phyloP scores from a whole-genome alignment of 805 yeast species.

The Candida caryicola region DNA sequence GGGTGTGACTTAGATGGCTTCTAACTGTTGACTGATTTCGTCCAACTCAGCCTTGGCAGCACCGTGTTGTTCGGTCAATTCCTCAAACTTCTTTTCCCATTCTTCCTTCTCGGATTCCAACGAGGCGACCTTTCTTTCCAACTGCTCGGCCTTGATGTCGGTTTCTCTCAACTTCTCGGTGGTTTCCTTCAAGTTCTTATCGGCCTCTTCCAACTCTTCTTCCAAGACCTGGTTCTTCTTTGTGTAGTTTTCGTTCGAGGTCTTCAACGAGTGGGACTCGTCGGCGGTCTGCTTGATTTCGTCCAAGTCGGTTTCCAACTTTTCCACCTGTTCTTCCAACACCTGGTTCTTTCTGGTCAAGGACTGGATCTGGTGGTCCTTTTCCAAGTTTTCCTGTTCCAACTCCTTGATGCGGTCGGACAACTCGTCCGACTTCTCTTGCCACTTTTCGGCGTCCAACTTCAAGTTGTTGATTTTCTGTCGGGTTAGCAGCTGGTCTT shows the following conservation, averaged over 20 bases:
- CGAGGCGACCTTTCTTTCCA: conserved; percentile 89
- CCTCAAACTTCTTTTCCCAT: conserved; percentile 88
- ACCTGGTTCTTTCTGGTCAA: conserved; percentile 88
- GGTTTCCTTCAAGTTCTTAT: conserved; percentile 86
- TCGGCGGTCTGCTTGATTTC: conserved; percentile 86
- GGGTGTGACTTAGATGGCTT: conserved; percentile 47
- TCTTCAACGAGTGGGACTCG: conserved; percentile 82
- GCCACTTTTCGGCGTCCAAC: conserved; percentile 95
- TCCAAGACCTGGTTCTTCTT: conserved; percentile 87
- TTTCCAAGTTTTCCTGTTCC: conserved; percentile 88
- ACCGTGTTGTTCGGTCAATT: conserved; percentile 74
- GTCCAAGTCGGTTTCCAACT: conserved; percentile 67
- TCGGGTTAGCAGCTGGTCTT: no score
- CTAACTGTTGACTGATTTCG: conserved; percentile 94
- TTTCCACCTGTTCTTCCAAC: conserved; percentile 79
- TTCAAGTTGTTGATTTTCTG: conserved; percentile 87
- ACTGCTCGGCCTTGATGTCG: conserved; percentile 93
- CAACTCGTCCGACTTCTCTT: conserved; percentile 91
- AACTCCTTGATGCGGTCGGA: conserved; percentile 76
- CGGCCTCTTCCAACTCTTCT: conserved; percentile 87
- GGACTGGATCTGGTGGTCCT: conserved; percentile 93
- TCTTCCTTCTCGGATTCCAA: conserved; percentile 90
- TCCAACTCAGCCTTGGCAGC: conserved; percentile 91
- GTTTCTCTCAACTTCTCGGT: conserved; percentile 92
- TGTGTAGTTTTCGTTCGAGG: conserved; percentile 86